Evolutionary conservation across 2,329 filamentous ascomycete genomes (phyloP), one percentile per base, ranked within the genome.

Genomic region (Ilyonectria destructans): DNA sequence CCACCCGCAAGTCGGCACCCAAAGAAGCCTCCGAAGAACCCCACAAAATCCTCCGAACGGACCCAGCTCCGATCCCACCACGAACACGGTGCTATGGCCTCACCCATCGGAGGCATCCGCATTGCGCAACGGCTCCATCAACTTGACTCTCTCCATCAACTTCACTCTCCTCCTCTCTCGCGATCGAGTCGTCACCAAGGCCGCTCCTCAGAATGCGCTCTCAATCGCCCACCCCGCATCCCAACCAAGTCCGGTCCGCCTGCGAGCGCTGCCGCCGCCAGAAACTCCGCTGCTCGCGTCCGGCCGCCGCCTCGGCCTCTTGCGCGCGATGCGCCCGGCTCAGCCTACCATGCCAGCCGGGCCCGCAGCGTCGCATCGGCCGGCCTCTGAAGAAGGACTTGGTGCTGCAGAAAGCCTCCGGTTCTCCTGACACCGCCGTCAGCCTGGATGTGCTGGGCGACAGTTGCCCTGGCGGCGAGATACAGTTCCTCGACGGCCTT

Each of bases 261-360:
- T 80, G 78, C 61, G 77, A 80, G 69, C 71, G 77, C 48, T 80
- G 78, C 19, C 78, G 78, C 8, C 69, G 74, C 12, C 78, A 80
- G 49, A 80, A 80, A 59, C 73, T 80, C 6, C 75, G 77, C 33
- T 81, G 78, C 67, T 71, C 71, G 8, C 78, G 77, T 19, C 72
- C 74, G 26, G 55, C 70, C 29, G 51, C 71, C 21, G 46, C 73
- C 7, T 63, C 69, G 2, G 51, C 67, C 1, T 75, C 75, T 3
- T 80, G 78, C 62, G 66, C 72, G 17, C 74, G 77, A 19, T 80
- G 79, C 65, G 55, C 70, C 45, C 73, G 77, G 58, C 78, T 80
- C 19, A 68, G 69, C 6, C 66, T 79, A 6, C 58, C 71, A 7
- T 80, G 79, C 55, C 69, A 76, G 46, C 58, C 72, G 13, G 77